Evolutionary conservation across 306 rosid genomes (phyloP).

Genomic region (Aeschynomene evenia): DNA sequence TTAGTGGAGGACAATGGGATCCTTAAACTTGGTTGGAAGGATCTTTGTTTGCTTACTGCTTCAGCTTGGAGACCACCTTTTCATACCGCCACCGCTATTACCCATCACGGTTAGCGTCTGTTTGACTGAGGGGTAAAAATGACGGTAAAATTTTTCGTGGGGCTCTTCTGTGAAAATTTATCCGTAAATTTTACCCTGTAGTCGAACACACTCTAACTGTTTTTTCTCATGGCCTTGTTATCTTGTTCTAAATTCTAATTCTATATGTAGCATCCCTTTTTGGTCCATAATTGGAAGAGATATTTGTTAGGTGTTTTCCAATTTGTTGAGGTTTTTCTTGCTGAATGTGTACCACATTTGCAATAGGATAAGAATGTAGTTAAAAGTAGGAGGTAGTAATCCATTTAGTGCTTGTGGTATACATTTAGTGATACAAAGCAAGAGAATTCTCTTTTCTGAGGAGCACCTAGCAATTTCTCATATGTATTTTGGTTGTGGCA

Average conservation of each 20-base stretch:
- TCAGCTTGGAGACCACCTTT: conserved; percentile 96
- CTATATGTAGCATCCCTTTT: conserved; percentile 24
- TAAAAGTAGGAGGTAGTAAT: conserved; percentile 17
- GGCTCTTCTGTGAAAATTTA: no score
- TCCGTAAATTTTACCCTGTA: no score
- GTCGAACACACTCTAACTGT: no score
- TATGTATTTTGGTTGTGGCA: conserved; percentile 29
- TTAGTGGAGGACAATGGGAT: conserved; percentile 93
- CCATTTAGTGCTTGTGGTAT: conserved; percentile 29
- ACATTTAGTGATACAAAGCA: conserved; percentile 12
- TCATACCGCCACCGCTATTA: conserved; percentile 33
- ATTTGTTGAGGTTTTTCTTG: conserved; percentile 26
- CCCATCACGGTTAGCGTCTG: conserved; percentile 34
- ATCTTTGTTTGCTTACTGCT: conserved; percentile 95
- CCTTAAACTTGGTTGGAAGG: conserved; percentile 97
- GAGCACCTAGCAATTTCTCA: not conserved
- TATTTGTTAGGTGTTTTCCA: conserved; percentile 22
- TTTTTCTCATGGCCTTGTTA: not conserved
- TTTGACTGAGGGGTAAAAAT: no score
- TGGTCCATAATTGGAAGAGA: conserved; percentile 17
- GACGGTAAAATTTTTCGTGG: no score
- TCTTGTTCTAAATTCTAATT: not conserved
- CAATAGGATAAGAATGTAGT: not conserved
- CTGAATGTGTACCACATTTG: conserved; percentile 32
- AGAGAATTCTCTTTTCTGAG: conserved; percentile 23